Evolutionary conservation across 495 filamentous ascomycete genomes (phyloP).

Genomic region (Hyaloscypha bicolor): DNA sequence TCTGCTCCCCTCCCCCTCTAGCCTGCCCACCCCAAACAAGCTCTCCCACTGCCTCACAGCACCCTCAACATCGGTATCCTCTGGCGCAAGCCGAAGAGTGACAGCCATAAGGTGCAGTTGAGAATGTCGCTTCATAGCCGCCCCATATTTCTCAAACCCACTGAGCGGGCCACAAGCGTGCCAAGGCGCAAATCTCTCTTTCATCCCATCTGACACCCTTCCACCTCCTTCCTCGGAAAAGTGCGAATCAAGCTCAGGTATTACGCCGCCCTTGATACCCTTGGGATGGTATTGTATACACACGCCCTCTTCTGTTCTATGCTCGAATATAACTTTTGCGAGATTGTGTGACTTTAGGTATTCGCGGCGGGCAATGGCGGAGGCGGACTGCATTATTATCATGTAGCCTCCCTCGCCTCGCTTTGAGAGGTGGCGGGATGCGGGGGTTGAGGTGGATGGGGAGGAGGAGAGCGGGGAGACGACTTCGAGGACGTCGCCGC

Average conservation of each 20-base stretch:
- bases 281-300: constrained; percentile 32
- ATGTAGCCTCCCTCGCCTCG: constrained; percentile 30
- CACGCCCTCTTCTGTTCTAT: constrained; percentile 18
- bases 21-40: constrained; percentile 12
- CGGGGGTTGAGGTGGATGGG: constrained; percentile 8
- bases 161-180: constrained; percentile 17
- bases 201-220: constrained; percentile 8
- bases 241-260: constrained; percentile 31
- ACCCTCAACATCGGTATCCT: constrained; percentile 10
- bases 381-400: constrained; percentile 28
- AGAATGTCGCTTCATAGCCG: constrained; percentile 13
- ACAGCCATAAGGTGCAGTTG: constrained; percentile 13
- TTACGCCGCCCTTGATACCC: constrained; percentile 30
- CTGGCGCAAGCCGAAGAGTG: constrained; percentile 12
- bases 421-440: constrained; percentile 23
- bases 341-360: constrained; percentile 15
- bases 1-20: neutral
- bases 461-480: constrained; percentile 16
- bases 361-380: constrained; percentile 13
- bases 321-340: constrained; percentile 25
- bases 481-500: constrained; percentile 30
- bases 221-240: neutral
- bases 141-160: neutral
- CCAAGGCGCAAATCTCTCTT: constrained; percentile 21
- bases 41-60: constrained; percentile 24